These are phyloP conservation scores for Potentilla sterilis DNA, from an alignment of 306 rosid genomes.

Conservation along the genomic window DNA sequence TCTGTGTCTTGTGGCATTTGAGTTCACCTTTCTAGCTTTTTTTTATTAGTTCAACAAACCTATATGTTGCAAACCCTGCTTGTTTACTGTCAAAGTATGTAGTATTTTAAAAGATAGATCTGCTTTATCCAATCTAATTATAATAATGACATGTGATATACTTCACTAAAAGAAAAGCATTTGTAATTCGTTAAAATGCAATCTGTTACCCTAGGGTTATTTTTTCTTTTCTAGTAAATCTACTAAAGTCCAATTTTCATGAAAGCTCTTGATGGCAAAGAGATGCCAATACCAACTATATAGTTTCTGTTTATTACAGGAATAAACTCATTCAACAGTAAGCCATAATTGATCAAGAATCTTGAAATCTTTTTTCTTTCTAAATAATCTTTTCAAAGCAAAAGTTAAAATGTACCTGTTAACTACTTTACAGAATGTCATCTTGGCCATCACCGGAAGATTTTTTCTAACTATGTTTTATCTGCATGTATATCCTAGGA, in stretches of 20 bases:
- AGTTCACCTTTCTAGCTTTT: background rate
- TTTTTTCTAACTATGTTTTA: background rate
- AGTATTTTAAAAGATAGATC: background rate
- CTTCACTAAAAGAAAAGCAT: background rate
- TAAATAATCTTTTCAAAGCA: background rate
- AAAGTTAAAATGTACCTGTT: background rate
- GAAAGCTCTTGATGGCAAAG: background rate
- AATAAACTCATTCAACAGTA: background rate
- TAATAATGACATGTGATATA: background rate
- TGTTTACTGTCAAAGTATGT: background rate
- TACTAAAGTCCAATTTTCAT: background rate
- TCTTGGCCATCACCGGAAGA: background rate
- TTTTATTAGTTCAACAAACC: background rate
- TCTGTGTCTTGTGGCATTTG: background rate
- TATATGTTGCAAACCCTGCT: background rate
- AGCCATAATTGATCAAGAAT: background rate
- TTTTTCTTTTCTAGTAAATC: background rate
- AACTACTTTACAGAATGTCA: background rate
- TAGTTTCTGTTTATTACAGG: background rate
- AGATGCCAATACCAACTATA: background rate
- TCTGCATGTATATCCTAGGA: constrained; percentile 54
- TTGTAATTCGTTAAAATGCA: background rate
- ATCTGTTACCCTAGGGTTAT: background rate
- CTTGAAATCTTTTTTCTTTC: background rate
- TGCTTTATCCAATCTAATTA: background rate